These are phyloP conservation scores for Simplicillium aogashimaense DNA, from an alignment of 2,329 filamentous ascomycete species.

Conservation along the genomic window DNA sequence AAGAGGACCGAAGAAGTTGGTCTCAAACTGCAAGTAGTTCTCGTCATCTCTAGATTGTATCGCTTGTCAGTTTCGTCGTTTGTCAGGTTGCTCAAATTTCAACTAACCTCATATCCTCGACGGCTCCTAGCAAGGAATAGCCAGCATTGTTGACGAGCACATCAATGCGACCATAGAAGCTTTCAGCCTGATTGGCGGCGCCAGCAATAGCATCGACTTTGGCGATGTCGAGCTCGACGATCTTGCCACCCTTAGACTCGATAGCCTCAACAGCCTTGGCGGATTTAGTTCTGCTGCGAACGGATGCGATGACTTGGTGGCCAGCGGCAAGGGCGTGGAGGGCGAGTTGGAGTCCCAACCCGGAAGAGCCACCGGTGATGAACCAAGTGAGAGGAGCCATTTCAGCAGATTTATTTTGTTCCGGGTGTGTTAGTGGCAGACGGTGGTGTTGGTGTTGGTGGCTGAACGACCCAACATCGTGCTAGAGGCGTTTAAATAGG, in stretches of 20 bases:
- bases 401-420: neutral
- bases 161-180: constrained; percentile 27
- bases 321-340: constrained; percentile 30
- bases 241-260: constrained; percentile 12
- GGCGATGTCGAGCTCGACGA: constrained; percentile 16
- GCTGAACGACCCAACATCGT: too few relatives aligned
- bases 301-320: constrained; percentile 37
- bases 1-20: constrained; percentile 38
- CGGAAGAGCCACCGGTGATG: constrained; percentile 36
- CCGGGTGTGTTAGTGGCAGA: too few relatives aligned
- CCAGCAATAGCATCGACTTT: constrained; percentile 4
- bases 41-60: constrained; percentile 21
- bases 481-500: too few relatives aligned
- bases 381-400: constrained; percentile 27
- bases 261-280: constrained; percentile 9
- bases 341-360: constrained; percentile 33
- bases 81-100: too few relatives aligned
- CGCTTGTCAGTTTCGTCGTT: too few relatives aligned
- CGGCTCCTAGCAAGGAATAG: constrained; percentile 25
- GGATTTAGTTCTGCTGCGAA: constrained; percentile 20
- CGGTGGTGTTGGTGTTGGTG: too few relatives aligned
- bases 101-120: constrained; percentile 25
- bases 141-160: constrained; percentile 44
- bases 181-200: constrained; percentile 11
- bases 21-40: constrained; percentile 29